These are phyloP conservation scores for Mesembryanthemum crystallinum DNA, from an alignment of 148 eudicot genomes.

Conservation along the genomic window DNA sequence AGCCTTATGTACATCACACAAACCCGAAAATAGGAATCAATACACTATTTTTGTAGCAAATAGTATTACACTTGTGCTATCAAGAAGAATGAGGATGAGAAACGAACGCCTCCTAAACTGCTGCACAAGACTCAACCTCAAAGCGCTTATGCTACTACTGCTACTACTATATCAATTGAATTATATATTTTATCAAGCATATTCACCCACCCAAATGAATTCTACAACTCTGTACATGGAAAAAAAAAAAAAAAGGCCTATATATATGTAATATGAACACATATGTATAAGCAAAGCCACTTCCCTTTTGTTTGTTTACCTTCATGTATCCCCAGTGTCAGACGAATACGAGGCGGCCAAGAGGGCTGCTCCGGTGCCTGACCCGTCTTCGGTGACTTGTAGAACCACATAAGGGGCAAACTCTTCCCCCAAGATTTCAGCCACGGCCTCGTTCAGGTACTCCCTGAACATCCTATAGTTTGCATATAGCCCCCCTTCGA, in stretches of 20 bases:
- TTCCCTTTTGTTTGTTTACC: not conserved
- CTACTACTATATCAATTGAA: conserved; percentile 24
- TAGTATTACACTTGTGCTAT: conserved; percentile 34
- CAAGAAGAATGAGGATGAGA: conserved; percentile 17
- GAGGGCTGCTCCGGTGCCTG: conserved; percentile 87
- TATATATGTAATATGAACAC: conserved; percentile 30
- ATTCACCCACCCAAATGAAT: conserved; percentile 28
- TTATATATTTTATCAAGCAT: not conserved
- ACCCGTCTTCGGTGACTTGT: conserved; percentile 74
- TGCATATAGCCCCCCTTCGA: conserved; percentile 74
- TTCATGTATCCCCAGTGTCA: conserved; percentile 33
- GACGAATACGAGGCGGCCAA: conserved; percentile 69
- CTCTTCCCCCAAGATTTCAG: conserved; percentile 80
- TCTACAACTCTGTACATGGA: conserved; percentile 60
- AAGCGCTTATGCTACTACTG: conserved; percentile 3
- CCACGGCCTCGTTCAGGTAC: conserved; percentile 71
- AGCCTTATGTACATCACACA: conserved; percentile 22
- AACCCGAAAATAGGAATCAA: conserved; percentile 6
- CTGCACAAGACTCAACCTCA: conserved; percentile 21
- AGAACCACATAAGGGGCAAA: conserved; percentile 52
- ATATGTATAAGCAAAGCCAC: conserved; percentile 9
- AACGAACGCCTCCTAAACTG: conserved; percentile 17
- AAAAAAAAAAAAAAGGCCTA: conserved; percentile 33
- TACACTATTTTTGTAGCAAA: conserved; percentile 15
- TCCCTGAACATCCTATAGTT: conserved; percentile 63